phyloP scores from a whole-genome alignment of 2,329 filamentous ascomycete genomes.

The Cercospora sp. region DNA sequence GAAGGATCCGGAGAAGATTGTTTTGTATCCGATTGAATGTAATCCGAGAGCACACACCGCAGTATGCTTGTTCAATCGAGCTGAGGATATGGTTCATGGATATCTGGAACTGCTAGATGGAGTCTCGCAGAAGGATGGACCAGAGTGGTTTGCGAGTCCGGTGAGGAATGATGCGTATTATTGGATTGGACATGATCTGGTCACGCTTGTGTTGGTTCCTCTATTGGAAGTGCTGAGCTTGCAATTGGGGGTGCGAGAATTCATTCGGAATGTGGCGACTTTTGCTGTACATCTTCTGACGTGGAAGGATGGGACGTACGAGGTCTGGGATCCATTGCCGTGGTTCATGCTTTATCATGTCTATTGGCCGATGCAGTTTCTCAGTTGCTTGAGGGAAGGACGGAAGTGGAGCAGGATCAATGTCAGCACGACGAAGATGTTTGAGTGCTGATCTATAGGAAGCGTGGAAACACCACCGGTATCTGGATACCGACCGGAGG shows the following conservation, averaged over 20 bases:
- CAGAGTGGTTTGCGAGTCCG: conserved; percentile 29
- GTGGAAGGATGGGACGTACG: conserved; percentile 55
- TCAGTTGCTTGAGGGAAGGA: conserved; percentile 47
- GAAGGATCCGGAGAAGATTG: conserved; percentile 32
- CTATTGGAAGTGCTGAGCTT: conserved; percentile 43
- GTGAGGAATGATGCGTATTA: conserved; percentile 49
- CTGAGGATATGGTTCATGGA: conserved; percentile 48
- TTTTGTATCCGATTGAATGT: conserved; percentile 68
- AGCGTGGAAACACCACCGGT: neutral
- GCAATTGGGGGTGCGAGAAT: conserved; percentile 31
- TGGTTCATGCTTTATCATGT: conserved; percentile 56
- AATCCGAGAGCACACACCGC: conserved; percentile 71
- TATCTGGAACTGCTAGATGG: conserved; percentile 54
- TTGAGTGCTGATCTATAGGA: conserved; percentile 41
- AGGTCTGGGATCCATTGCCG: conserved; percentile 53
- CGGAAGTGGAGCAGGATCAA: conserved; percentile 65
- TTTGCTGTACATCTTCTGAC: conserved; percentile 47
- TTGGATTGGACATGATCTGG: conserved; percentile 68
- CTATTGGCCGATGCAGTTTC: conserved; percentile 57
- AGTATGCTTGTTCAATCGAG: conserved; percentile 58
- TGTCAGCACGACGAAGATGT: conserved; percentile 66
- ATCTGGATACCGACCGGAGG: too few species aligned
- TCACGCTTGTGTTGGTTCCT: conserved; percentile 55
- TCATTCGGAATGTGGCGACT: conserved; percentile 32
- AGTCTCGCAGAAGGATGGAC: conserved; percentile 22